Conservation (phyloP, 148 eudicot genomes). For the Nepenthes mirabilis region DNA sequence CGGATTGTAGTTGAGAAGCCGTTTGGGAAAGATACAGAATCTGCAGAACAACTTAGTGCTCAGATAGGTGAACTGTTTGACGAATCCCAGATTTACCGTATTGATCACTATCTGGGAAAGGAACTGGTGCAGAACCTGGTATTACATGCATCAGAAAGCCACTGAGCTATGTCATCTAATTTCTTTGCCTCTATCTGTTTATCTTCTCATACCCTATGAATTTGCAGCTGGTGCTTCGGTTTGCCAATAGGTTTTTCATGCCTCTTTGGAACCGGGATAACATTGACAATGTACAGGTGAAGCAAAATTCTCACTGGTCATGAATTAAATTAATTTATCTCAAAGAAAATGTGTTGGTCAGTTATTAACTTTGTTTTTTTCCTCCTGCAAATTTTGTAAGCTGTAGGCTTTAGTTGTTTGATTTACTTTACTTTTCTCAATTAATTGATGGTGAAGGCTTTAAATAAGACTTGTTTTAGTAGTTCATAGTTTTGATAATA, state of each 20-base stretch:
- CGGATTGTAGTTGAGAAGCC: constrained; percentile 97
- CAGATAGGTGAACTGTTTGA: constrained; percentile 87
- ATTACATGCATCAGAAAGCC: constrained; percentile 9
- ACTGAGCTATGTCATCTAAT: neutral
- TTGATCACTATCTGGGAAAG: constrained; percentile 95
- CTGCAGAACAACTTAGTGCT: constrained; percentile 79
- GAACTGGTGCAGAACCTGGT: constrained; percentile 98
- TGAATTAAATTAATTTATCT: neutral
- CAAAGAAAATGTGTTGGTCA: too few species aligned
- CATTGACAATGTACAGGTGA: constrained; percentile 80
- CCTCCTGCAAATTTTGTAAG: too few species aligned
- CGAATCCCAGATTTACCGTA: constrained; percentile 88
- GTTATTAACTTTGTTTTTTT: too few species aligned
- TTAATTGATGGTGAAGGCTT: too few species aligned
- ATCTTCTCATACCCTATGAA: constrained; percentile 5
- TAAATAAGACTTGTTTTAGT: too few species aligned
- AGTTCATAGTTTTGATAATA: too few species aligned
- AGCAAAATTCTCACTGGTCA: neutral
- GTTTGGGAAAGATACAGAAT: constrained; percentile 79
- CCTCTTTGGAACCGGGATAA: constrained; percentile 97
- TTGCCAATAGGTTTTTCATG: constrained; percentile 82
- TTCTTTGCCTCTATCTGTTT: constrained; percentile 1
- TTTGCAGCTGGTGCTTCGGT: constrained; percentile 92
- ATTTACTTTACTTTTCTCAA: too few species aligned
- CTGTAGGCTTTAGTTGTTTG: too few species aligned